Evolutionary conservation across 768 basidiomycete genomes (phyloP), one percentile per base, ranked within the genome.

Genomic region (Hebeloma cylindrosporum): DNA sequence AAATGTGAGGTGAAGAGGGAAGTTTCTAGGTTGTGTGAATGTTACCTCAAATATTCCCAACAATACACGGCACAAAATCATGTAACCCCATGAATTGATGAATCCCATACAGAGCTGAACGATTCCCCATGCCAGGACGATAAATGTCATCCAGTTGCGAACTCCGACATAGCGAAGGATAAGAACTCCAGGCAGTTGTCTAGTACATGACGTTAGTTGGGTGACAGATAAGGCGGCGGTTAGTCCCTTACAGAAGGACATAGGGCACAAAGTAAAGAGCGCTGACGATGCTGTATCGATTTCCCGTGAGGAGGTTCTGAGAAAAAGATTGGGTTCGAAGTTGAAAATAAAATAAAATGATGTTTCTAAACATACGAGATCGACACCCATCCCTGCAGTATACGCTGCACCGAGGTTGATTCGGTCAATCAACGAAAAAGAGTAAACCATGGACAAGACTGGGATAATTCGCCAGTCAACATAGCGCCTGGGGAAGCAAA

Each of bases 101-200:
- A 70, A 75, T 4, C 70, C 73, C 73, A 75, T 75, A 31, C 65
- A 66, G 0, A 75, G 58, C 35, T 74, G 68, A 5, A 73, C 69
- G 4, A 64, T 60, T 16, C 71, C 74, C 72, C 75, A 77, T 23
- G 64, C 63, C 23, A 72, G 40, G 2, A 69, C 65, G 20, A 63
- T 67, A 44, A 69, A 66, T 2, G 72, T 64, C 30, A 77, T 57
- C 67, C 68, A 73, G 50, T 74, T 72, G 29, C 71, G 67, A 25
- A 70, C 69, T 9, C 73, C 73, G 27, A 74, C 62, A 43, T 61
- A 63, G 23, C 71, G 67, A 20, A 77, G 60, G 14, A 73, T 58
- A 9, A 73, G 58, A 51, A 70, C 75, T 25, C 71, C 71, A 9
- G 75, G 75, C 25, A 77, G 58, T 55, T 77, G 73, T 7, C 73